These are phyloP conservation scores for Zoysia japonica DNA, from an alignment of 176 grass and related monocot genomes.

Conservation along the genomic window DNA sequence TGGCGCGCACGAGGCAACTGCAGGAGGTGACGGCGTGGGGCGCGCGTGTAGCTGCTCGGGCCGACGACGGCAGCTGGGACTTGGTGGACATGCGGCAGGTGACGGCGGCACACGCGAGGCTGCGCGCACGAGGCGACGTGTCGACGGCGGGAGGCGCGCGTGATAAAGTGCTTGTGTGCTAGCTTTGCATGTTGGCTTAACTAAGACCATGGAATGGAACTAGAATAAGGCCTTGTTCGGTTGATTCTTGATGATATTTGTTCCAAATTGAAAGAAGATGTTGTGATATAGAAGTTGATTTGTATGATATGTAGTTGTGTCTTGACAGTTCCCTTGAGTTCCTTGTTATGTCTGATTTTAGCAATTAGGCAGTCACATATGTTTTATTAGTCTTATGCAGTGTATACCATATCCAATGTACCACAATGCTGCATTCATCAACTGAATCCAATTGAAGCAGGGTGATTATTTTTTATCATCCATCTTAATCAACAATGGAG, in stretches of 20 bases:
- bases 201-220: too few species aligned
- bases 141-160: too few species aligned
- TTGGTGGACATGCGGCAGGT: too few species aligned
- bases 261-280: conserved; percentile 12
- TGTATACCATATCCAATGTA: conserved; percentile 42
- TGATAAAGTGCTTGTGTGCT: too few species aligned
- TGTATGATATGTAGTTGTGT: conserved; percentile 33
- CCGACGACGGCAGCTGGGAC: too few species aligned
- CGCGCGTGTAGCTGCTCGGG: too few species aligned
- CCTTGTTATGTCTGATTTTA: conserved; percentile 33
- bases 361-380: conserved; percentile 38
- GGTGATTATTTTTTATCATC: background rate
- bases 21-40: too few species aligned
- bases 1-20: too few species aligned
- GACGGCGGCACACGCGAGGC: too few species aligned
- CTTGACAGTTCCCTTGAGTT: conserved; percentile 36
- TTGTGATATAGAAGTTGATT: conserved; percentile 45
- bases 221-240: too few species aligned
- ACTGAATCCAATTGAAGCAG: conserved; percentile 24
- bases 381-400: conserved; percentile 31
- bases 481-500: background rate
- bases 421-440: conserved; percentile 1
- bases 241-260: conserved; percentile 51
- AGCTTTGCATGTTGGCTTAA: too few species aligned
- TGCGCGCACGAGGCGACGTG: too few species aligned